Percentiles rank a stretch among this genome's conserved stretches.
These are phyloP conservation scores for Yamadazyma aaseri DNA, from an alignment of 1,139 yeast genomes.

Conservation along the genomic window DNA sequence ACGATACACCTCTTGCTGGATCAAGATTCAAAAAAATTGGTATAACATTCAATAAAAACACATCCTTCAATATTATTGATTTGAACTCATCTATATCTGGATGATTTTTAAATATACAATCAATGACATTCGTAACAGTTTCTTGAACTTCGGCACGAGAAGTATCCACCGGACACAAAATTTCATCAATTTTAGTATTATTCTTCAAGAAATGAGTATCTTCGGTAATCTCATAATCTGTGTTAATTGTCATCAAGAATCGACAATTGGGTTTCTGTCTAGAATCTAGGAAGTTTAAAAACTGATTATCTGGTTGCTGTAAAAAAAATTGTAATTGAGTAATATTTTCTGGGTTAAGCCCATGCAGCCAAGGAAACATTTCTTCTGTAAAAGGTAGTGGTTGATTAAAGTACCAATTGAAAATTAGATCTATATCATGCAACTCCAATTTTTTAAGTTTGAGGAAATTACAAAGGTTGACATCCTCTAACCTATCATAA, in stretches of 20 bases:
- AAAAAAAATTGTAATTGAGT: constrained; percentile 48
- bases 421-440: constrained; percentile 31
- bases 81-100: constrained; percentile 9
- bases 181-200: constrained; percentile 58
- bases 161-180: constrained; percentile 49
- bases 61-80: constrained; percentile 39
- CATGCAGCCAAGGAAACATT: constrained; percentile 93
- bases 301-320: constrained; percentile 20
- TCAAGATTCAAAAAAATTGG: constrained; percentile 59
- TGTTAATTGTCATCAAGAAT: constrained; percentile 52
- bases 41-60: constrained; percentile 39
- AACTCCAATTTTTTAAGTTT: constrained; percentile 7
- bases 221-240: constrained; percentile 7
- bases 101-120: constrained; percentile 17
- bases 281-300: neutral
- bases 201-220: constrained; percentile 47
- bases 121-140: constrained; percentile 20
- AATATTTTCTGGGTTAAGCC: constrained; percentile 52
- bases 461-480: neutral
- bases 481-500: constrained; percentile 12
- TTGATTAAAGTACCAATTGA: constrained; percentile 48
- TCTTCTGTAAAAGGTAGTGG: constrained; percentile 64
- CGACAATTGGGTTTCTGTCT: constrained; percentile 20
- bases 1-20: constrained; percentile 66
- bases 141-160: constrained; percentile 34